These are phyloP conservation scores for Calophaca sinica DNA, from an alignment of 306 rosid genomes.

Conservation along the genomic window DNA sequence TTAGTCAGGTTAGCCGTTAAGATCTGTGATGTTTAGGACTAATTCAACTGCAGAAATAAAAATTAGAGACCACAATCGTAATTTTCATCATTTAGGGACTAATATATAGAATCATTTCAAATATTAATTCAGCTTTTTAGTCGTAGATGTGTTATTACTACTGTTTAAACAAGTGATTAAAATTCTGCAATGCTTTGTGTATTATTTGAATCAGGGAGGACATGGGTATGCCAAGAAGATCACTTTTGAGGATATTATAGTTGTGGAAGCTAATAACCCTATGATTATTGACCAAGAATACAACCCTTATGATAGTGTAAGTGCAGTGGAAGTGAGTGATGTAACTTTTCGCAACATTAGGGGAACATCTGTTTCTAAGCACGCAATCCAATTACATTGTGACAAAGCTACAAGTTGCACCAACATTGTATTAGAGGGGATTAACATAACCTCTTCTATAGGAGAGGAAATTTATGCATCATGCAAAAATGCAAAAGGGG, in stretches of 20 bases:
- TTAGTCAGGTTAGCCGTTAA: too few relatives aligned
- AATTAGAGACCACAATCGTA: too few relatives aligned
- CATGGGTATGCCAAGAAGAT: conserved; percentile 57
- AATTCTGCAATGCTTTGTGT: not conserved
- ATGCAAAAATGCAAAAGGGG: conserved; percentile 16
- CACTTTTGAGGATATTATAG: conserved; percentile 47
- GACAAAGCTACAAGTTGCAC: conserved; percentile 26
- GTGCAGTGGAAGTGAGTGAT: conserved; percentile 47
- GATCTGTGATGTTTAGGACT: too few relatives aligned
- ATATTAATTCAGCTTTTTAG: too few relatives aligned
- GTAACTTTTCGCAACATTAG: conserved; percentile 45
- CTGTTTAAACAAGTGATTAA: too few relatives aligned
- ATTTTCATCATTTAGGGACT: too few relatives aligned
- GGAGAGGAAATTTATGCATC: conserved; percentile 25
- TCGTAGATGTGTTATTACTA: too few relatives aligned
- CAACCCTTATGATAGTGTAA: not conserved
- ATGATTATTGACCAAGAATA: conserved; percentile 55
- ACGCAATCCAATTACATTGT: conserved; percentile 46
- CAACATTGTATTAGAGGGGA: conserved; percentile 40
- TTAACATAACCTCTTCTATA: conserved; percentile 25
- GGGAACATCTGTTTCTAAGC: conserved; percentile 47
- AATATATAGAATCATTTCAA: too few relatives aligned
- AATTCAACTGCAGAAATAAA: too few relatives aligned
- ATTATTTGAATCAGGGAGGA: conserved; percentile 49
- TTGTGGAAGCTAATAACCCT: conserved; percentile 39